Evolutionary conservation across 176 grass and related monocot species (phyloP), one percentile per base, ranked within the genome.

Genomic region (Ensete ventricosum): DNA sequence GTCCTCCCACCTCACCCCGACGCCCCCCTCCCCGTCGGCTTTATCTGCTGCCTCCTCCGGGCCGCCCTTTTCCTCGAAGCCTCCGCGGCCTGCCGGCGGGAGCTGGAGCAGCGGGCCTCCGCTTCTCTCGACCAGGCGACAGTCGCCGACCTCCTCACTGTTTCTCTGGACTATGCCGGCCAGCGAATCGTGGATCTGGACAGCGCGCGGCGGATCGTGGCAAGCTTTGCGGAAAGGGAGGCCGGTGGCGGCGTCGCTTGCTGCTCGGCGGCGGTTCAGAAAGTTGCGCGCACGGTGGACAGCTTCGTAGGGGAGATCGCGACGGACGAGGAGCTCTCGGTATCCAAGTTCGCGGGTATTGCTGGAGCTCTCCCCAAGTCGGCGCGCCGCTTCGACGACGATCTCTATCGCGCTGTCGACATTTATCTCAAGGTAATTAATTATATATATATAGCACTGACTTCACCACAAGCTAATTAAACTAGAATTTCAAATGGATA

Each of bases 241-340:
- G 14, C 69, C 2, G 19, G 55, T 0, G 62, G 52, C 49, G 81
- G 73, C 17, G 55, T 17, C 21, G 82, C 12, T 26, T 75, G 34
- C 5, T 80, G 72, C 23, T 84, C 62, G 0, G 58, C 65, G 3
- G 83, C 84, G 53, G 9, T 92, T 58, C 85, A 86, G 87, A 92
- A 84, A 54, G 87, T 92, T 19, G 89, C 83, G 0, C 72, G 8
- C 52, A 78, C 34, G 0, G 89, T 92, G 78, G 93, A 96, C 79
- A 81, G 82, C 25, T 74, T 96, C 22, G 87, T 91, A 48, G 87
- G 82, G 7, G 92, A 96, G 83, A 86, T 90, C 11, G 89, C 92
- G 62, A 88, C 85, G 34, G 89, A 90, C 82, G 87, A 74, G 63
- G 62, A 82, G 9, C 81, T 92, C 13, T 69, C 87, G 0, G 82